Percentiles rank a stretch among this genome's conserved stretches.
Evolutionary conservation across 2,329 filamentous ascomycete species (phyloP).

Genomic region (Talaromyces marneffei): DNA sequence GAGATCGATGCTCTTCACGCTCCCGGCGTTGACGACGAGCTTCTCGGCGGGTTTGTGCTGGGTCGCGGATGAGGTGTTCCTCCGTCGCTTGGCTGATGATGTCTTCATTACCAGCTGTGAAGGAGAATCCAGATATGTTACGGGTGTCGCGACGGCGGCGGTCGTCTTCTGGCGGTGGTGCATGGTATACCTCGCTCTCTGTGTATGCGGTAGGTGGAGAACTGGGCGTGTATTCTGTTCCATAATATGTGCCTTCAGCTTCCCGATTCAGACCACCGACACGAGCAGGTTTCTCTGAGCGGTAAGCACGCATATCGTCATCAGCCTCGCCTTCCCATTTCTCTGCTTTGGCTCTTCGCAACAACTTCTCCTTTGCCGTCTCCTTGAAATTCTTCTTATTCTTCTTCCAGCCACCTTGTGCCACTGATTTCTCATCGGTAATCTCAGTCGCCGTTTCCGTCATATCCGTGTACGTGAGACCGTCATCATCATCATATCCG

Average conservation of each 20-base stretch:
- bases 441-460: conserved; percentile 38
- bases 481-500: conserved; percentile 64
- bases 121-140: conserved; percentile 42
- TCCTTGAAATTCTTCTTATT: conserved; percentile 33
- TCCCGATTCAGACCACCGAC: conserved; percentile 85
- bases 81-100: conserved; percentile 35
- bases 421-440: conserved; percentile 22
- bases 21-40: conserved; percentile 14
- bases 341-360: conserved; percentile 38
- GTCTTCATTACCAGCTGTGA: conserved; percentile 45
- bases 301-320: conserved; percentile 72
- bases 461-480: conserved; percentile 43
- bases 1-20: conserved; percentile 12
- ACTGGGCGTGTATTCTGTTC: conserved; percentile 63
- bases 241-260: conserved; percentile 76
- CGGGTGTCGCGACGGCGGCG: conserved; percentile 19
- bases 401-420: conserved; percentile 18
- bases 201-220: conserved; percentile 51
- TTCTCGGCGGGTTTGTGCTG: conserved; percentile 29
- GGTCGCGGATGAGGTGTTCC: conserved; percentile 21
- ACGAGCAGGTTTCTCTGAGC: conserved; percentile 75
- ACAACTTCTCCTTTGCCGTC: conserved; percentile 32
- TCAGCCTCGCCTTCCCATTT: conserved; percentile 57
- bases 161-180: conserved; percentile 17
- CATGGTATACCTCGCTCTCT: conserved; percentile 33